Evolutionary conservation across 2,329 filamentous ascomycete genomes (phyloP), one percentile per base, ranked within the genome.

Genomic region (Aspergillus eucalypticola): DNA sequence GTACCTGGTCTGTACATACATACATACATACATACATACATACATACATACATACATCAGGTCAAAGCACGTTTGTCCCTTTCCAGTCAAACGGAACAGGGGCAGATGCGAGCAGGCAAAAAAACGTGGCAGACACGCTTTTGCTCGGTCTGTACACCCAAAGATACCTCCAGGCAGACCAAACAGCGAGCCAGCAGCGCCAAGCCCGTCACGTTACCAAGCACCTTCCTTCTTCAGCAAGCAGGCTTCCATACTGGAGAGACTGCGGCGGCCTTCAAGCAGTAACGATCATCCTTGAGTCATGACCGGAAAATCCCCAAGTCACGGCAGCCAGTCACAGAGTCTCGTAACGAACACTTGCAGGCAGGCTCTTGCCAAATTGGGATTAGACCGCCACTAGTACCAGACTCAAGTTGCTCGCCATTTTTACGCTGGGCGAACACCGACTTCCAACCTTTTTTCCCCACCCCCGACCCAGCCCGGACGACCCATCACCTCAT

Each of bases 241-340:
- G 25, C 46, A 50, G 15, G 23, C n/a, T 15, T 21, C 29, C 54
- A 54, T 48, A 41, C 46, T 53, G 48, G 27, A 29, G 35, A 44
- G 38, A 13, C 56, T 58, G 53, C 32, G 41, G 35, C 32, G 57
- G 46, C 46, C 25, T 29, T 27, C 46, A 61, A 56, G 55, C 41
- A 58, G 61, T 54, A 63, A 54, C 38, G 61, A 63, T 63, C 59
- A 56, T 39, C 53, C 42, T 63, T 63, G 61, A 61, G 54, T 63
- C 59, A 63, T 63, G 59, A 53, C 48, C 60, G 60, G 60, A 49
- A 62, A 62, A 62, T 42, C 60, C 56, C 60, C 55, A 54, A 19
- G 29, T 11, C 25, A 10, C 7, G 15, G 15, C 49, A 56, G 25
- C 60, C 60, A 62, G 42, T 60, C 57, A 62, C 25, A n/a, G 19